Evolutionary conservation across 129 eudicot genomes (phyloP), one percentile per base, ranked within the genome.

Genomic region (Chrysanthemum seticuspe): DNA sequence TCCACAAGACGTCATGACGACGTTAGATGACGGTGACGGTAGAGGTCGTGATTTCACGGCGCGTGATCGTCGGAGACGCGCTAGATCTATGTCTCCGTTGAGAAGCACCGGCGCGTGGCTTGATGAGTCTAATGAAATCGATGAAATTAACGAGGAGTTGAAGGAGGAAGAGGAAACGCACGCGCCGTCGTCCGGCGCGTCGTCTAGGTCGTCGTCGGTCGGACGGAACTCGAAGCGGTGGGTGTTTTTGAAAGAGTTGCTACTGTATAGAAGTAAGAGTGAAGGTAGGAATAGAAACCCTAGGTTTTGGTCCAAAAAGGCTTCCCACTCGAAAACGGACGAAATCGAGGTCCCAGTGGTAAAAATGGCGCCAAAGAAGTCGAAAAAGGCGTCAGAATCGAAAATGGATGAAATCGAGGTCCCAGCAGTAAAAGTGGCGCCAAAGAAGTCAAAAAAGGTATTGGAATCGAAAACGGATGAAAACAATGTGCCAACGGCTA

Each of bases 31-130:
- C 66, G 48, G 69, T 23, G 76, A 72, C 19, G 84, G 29, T 12
- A 75, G 96, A 36, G 85, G 81, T 3, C 72, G 89, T 56, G 96
- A 84, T 25, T 8, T 76, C 80, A 84, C 72, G 74, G 21, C 75
- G 19, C 81, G 92, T 10, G 77, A 78, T 49, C 77, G 92, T 73
- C 73, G 93, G 13, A 76, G 97, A 56, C 79, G 90, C 78, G 84
- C 90, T 49, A 89, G 97, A 81, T 91, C 97, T 72, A 80, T 88
- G 90, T 89, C 96, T 14, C 96, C 96, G 10, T 68, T 85, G 10
- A 72, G 93, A 5, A 70, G 51, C 8, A 79, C 84, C 65, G 18
- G 82, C 57, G 70, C 89, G 10, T 86, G 91, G 86, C 77, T 53
- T 4, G 87, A 82, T 23, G 82, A 70, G 9, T 66, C 61, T 53